phyloP scores from a whole-genome alignment of 495 filamentous ascomycete genomes.

The Aspergillus incahuasiensis region DNA sequence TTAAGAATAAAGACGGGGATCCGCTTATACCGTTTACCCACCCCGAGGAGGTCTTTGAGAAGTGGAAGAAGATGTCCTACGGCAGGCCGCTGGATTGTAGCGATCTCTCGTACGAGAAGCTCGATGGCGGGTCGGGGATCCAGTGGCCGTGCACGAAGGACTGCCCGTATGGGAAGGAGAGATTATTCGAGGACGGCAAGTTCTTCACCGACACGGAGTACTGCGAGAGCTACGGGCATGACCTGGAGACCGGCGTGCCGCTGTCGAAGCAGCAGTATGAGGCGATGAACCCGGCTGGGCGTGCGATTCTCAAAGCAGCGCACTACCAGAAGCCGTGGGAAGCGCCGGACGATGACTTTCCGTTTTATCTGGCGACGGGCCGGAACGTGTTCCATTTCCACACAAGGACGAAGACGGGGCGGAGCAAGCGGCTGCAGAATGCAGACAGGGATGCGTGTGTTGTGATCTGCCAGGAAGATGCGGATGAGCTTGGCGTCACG shows the following conservation, averaged over 20 bases:
- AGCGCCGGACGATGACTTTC: neutral
- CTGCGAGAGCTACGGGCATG: slow-evolving; percentile 7
- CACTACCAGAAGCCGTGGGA: slow-evolving; percentile 1
- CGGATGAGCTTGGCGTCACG: neutral
- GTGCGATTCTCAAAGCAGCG: slow-evolving; percentile 3
- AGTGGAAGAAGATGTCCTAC: slow-evolving; percentile 18
- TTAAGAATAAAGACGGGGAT: slow-evolving; percentile 18
- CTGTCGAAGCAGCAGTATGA: slow-evolving; percentile 1
- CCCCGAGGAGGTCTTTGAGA: slow-evolving; percentile 19
- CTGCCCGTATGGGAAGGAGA: neutral
- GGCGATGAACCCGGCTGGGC: slow-evolving; percentile 2
- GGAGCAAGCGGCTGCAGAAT: neutral
- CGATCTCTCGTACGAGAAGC: slow-evolving; percentile 5
- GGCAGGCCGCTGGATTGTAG: slow-evolving; percentile 21
- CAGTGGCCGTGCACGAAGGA: slow-evolving; percentile 4
- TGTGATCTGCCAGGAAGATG: neutral
- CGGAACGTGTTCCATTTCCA: slow-evolving; percentile 6
- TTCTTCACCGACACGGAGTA: slow-evolving; percentile 8
- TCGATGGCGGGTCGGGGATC: neutral
- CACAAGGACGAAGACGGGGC: slow-evolving; percentile 4
- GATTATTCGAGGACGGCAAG: slow-evolving; percentile 3
- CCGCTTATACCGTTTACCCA: slow-evolving; percentile 12
- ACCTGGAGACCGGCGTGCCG: slow-evolving; percentile 3
- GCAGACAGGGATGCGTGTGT: neutral
- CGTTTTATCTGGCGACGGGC: neutral